Conservation (phyloP, 2,329 filamentous ascomycete genomes). For the Lasiodiplodia hormozganensis region DNA sequence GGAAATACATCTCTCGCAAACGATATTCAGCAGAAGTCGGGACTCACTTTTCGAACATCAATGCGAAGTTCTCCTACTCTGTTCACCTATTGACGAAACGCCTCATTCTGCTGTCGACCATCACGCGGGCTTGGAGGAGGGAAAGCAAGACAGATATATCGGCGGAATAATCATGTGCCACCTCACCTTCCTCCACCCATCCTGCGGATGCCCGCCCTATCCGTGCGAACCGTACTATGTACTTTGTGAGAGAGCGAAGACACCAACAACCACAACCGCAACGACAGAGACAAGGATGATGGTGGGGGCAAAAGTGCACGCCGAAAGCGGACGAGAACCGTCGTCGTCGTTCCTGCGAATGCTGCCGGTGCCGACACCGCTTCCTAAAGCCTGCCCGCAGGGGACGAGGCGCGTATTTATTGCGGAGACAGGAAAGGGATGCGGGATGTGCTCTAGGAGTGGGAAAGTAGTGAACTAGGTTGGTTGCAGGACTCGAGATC, state of each 20-base stretch:
- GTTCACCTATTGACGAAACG: neutral
- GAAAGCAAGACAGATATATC: neutral
- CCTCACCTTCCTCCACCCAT: constrained; percentile 14
- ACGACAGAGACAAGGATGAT: too few species aligned
- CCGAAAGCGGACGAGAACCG: neutral
- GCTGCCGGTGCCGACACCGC: neutral
- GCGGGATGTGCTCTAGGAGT: constrained; percentile 1
- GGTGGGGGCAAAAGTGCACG: too few species aligned
- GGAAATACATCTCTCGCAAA: too few species aligned
- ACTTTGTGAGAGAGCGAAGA: constrained; percentile 5
- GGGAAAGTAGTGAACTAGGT: neutral
- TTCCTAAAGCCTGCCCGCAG: neutral
- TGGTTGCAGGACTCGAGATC: too few species aligned
- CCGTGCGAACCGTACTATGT: constrained; percentile 23
- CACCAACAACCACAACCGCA: neutral
- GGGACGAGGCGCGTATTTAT: constrained; percentile 5
- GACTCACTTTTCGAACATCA: too few species aligned
- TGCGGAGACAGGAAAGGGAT: neutral
- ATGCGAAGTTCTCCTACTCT: neutral
- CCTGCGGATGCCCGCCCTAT: constrained; percentile 15
- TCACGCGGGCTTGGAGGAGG: too few species aligned
- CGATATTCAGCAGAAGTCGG: too few species aligned
- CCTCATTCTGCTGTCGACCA: too few species aligned
- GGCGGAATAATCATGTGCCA: constrained; percentile 12
- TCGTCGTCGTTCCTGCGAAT: neutral